Conservation (phyloP, 257 asterid genomes). For the Hygrophila difformis region DNA sequence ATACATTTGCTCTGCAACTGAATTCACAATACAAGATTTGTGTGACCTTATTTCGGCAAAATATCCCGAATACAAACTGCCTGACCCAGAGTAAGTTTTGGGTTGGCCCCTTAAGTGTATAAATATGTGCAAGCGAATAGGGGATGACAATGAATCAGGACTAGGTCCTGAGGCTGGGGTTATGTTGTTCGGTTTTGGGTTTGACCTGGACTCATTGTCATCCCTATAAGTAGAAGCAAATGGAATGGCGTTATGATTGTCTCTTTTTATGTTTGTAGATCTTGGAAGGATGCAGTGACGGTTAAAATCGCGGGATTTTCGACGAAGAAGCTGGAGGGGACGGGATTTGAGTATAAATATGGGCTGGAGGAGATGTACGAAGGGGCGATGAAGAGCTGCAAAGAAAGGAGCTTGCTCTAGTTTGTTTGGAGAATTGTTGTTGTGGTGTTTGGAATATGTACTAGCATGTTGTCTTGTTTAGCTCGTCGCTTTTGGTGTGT, state of each 20-base stretch:
- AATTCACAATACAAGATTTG: slow-evolving; percentile 21
- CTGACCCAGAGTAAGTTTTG: slow-evolving; percentile 35
- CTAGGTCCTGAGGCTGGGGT: no score
- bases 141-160: no score
- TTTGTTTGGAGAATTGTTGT: no score
- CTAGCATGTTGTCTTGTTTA: no score
- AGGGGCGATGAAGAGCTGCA: slow-evolving; percentile 37
- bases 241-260: background rate
- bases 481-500: no score
- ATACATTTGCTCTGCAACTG: slow-evolving; percentile 36
- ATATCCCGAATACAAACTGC: slow-evolving; percentile 35
- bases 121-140: no score
- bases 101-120: no score
- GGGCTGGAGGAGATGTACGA: slow-evolving; percentile 42
- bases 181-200: no score
- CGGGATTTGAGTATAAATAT: slow-evolving; percentile 32
- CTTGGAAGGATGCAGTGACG: slow-evolving; percentile 17
- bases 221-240: no score
- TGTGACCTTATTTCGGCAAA: slow-evolving; percentile 21
- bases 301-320: slow-evolving; percentile 18
- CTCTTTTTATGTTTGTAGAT: slow-evolving; percentile 8
- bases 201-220: no score
- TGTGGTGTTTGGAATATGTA: no score
- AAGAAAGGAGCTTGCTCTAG: slow-evolving; percentile 27
- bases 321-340: slow-evolving; percentile 27